Base-by-base conservation (phyloP, 2,329 filamentous ascomycete genomes). In the Cercospora sp. region DNA sequence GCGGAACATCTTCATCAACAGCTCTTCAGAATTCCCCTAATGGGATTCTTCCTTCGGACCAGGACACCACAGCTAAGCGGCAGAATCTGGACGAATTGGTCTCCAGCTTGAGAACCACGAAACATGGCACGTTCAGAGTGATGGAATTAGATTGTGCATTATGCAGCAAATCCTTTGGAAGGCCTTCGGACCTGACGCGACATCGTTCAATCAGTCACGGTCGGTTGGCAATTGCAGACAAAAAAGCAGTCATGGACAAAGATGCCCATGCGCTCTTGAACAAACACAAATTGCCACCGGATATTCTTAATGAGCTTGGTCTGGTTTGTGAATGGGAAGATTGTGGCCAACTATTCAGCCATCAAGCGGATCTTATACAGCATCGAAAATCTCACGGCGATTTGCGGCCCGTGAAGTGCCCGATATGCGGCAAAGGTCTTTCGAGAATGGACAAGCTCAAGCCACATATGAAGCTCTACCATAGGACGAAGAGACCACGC, bases 361-460 rank as follows among this genome's bases (percentile, higher is more conserved):
- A 45, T 20, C 39, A 28, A 13, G 42, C 30, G 13, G 30, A 48
- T 28, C 39, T 63, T 51, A 31, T 31, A 31, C 16, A 8, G 13
- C 60, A 63, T 23, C 36, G 16, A 20, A 45, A 23, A 33, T 16
- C n/a, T 2, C 60, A 63, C 16, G 26, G 26, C n/a, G 26, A 57
- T 36, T 16, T 8, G 13, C 23, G 45, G 1, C 30, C 30, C 18
- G 48, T 64, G 31, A 55, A 64, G 16, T 64, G 61, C 23, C 61
- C 61, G 10, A 18, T 33, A 6, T 64, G 61, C 30, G 61, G 48
- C 45, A 64, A 64, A 39, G 61, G 48, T 16, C 33, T 64, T n/a
- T 64, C 61, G 5, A 53, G 61, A 18, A 42, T 55, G 12, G 61
- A 64, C 45, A 64, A 58, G 48, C 61, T 57, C 26, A 64, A 33